A percentile compares a stretch with the other conserved stretches of the same genome.
These are phyloP conservation scores for Clohesyomyces aquaticus DNA, from an alignment of 495 filamentous ascomycete species.

Conservation along the genomic window DNA sequence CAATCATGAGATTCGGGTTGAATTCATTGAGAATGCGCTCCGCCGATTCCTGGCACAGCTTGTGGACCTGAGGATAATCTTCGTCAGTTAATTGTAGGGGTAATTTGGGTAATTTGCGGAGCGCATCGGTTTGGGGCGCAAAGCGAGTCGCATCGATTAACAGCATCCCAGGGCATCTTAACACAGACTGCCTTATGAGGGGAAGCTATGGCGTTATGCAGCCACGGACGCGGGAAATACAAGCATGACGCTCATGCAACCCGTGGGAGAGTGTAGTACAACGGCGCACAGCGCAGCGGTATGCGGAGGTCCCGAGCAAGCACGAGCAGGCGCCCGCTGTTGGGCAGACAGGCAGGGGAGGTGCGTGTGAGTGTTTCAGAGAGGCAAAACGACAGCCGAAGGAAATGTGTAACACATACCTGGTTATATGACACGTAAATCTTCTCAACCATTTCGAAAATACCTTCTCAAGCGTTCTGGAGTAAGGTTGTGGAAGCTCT, in stretches of 20 bases:
- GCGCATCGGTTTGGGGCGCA: neutral
- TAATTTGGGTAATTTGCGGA: conserved; percentile 1
- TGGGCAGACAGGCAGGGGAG: neutral
- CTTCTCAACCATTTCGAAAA: conserved; percentile 76
- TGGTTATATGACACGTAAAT: conserved; percentile 95
- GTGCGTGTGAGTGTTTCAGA: too few species aligned
- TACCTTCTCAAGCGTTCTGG: neutral
- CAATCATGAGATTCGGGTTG: conserved; percentile 94
- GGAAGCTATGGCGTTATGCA: neutral
- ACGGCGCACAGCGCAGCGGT: conserved; percentile 1
- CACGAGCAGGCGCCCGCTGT: neutral
- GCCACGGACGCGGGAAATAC: neutral
- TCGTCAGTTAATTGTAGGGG: conserved; percentile 16
- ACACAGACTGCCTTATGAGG: too few species aligned
- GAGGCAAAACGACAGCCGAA: too few species aligned
- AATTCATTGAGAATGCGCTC: conserved; percentile 78
- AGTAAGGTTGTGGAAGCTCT: conserved; percentile 26
- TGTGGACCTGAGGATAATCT: conserved; percentile 72
- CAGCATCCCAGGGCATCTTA: neutral
- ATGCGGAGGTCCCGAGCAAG: neutral
- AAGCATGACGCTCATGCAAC: conserved; percentile 7
- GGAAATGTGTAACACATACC: conserved; percentile 55
- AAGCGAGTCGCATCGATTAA: neutral
- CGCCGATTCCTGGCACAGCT: conserved; percentile 87
- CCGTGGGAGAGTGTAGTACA: neutral